These are phyloP conservation scores for Rhizopus stolonifer DNA, from an alignment of 371 early-diverging fungal genomes.

Conservation along the genomic window DNA sequence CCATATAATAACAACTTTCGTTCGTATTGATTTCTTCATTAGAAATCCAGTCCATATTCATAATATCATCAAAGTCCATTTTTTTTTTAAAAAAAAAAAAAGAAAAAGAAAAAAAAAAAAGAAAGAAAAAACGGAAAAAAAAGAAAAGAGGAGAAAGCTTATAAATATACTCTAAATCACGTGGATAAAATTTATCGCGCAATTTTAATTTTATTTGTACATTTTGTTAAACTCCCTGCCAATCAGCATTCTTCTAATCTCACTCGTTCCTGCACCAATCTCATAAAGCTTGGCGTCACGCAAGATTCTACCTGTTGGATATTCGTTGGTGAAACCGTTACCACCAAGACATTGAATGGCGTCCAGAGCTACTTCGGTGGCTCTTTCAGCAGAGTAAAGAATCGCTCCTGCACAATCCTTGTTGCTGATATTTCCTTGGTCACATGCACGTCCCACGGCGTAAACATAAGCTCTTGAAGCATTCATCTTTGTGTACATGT, in stretches of 20 bases:
- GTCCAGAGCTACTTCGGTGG: constrained; percentile 93
- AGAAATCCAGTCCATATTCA: constrained; percentile 48
- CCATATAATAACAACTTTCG: constrained; percentile 13
- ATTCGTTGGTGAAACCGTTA: constrained; percentile 96
- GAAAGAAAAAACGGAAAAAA: not conserved
- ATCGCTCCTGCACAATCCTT: constrained; percentile 97
- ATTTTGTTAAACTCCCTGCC: constrained; percentile 75
- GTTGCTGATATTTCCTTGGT: constrained; percentile 76
- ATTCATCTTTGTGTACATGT: constrained; percentile 95
- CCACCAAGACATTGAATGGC: constrained; percentile 96
- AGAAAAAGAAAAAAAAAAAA: constrained; percentile 6
- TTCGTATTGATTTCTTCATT: constrained; percentile 10
- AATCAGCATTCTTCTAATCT: constrained; percentile 97
- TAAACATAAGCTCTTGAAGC: constrained; percentile 93
- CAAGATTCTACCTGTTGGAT: constrained; percentile 88
- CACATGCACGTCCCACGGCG: constrained; percentile 88
- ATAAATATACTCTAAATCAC: constrained; percentile 1
- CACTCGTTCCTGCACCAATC: constrained; percentile 97
- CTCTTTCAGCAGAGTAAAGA: constrained; percentile 93
- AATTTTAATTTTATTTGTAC: constrained; percentile 24
- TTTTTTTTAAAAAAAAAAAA: constrained; percentile 12
- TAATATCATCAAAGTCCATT: constrained; percentile 53
- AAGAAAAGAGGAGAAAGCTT: not conserved
- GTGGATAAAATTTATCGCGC: not conserved
- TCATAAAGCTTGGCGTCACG: constrained; percentile 98